A percentile compares a stretch with the other conserved stretches of the same genome.
Evolutionary conservation across 495 filamentous ascomycete genomes (phyloP).

Genomic region (Sordaria brevicollis): DNA sequence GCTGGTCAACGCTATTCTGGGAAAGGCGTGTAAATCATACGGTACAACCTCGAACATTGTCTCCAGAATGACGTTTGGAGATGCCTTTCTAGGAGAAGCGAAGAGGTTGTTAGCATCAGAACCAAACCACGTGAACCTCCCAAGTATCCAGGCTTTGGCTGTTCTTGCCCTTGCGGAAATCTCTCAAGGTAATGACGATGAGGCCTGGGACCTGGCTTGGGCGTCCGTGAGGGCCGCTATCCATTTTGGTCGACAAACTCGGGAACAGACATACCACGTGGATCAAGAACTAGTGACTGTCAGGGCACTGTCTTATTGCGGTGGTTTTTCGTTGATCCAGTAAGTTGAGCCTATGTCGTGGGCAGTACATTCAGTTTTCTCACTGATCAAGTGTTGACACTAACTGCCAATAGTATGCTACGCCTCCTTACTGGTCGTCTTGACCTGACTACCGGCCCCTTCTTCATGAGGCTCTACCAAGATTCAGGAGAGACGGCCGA

Average conservation of each 20-base stretch:
- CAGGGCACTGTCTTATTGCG: conserved; percentile 16
- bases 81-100: conserved; percentile 20
- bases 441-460: conserved; percentile 14
- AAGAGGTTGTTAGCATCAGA: conserved; percentile 11
- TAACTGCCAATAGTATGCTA: conserved; percentile 3
- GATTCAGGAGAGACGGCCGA: conserved; percentile 7
- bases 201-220: conserved; percentile 11
- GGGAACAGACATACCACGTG: background rate
- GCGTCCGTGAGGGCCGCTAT: conserved; percentile 15
- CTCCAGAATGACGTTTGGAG: conserved; percentile 15
- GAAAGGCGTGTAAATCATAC: conserved; percentile 10
- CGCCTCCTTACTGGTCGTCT: conserved; percentile 17
- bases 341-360: background rate
- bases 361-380: background rate
- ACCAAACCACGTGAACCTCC: conserved; percentile 7
- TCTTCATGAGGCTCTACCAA: conserved; percentile 17
- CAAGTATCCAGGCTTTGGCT: conserved; percentile 16
- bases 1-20: conserved; percentile 17
- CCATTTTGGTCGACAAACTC: conserved; percentile 8
- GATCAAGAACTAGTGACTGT: conserved; percentile 10
- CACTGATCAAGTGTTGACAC: background rate
- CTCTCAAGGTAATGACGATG: conserved; percentile 14
- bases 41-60: conserved; percentile 8
- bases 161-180: conserved; percentile 18
- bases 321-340: conserved; percentile 15